These are phyloP conservation scores for Pseudonectria foliicola DNA, from an alignment of 2,329 filamentous ascomycete genomes.

Conservation along the genomic window DNA sequence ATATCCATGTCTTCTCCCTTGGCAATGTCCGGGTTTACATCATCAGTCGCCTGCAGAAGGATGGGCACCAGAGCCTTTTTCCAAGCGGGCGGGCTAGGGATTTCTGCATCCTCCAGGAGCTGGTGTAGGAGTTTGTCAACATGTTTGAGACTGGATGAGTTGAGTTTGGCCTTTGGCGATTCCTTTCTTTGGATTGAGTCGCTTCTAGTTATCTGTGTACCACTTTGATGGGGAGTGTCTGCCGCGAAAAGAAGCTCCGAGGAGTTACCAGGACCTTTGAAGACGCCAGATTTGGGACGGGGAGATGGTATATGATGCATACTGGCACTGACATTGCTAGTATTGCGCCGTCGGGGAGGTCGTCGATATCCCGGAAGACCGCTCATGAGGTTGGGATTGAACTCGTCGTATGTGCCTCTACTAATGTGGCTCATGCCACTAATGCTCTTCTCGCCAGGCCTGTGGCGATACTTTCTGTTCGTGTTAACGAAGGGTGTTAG, in stretches of 20 bases:
- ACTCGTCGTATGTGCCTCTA: conserved; percentile 59
- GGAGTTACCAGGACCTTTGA: conserved; percentile 48
- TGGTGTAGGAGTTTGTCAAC: conserved; percentile 80
- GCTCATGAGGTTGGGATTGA: conserved; percentile 43
- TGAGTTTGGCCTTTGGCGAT: conserved; percentile 73
- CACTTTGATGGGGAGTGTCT: conserved; percentile 38
- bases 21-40: conserved; percentile 88
- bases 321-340: conserved; percentile 73
- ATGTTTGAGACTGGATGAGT: conserved; percentile 79
- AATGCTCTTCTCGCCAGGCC: conserved; percentile 68
- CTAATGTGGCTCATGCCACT: conserved; percentile 62
- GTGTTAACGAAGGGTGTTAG: conserved; percentile 67
- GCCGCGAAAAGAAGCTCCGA: conserved; percentile 44
- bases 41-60: conserved; percentile 81
- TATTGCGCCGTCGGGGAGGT: conserved; percentile 65
- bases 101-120: conserved; percentile 66
- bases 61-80: conserved; percentile 87
- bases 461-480: conserved; percentile 66
- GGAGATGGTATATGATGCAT: conserved; percentile 65
- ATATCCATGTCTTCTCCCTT: conserved; percentile 94
- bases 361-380: conserved; percentile 54
- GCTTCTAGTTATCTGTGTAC: conserved; percentile 59
- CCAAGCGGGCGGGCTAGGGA: conserved; percentile 72
- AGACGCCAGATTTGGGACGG: conserved; percentile 50
- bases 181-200: conserved; percentile 73